phyloP scores from a whole-genome alignment of 1,284 basidiomycete species.

The Wolfiporia cocos region DNA sequence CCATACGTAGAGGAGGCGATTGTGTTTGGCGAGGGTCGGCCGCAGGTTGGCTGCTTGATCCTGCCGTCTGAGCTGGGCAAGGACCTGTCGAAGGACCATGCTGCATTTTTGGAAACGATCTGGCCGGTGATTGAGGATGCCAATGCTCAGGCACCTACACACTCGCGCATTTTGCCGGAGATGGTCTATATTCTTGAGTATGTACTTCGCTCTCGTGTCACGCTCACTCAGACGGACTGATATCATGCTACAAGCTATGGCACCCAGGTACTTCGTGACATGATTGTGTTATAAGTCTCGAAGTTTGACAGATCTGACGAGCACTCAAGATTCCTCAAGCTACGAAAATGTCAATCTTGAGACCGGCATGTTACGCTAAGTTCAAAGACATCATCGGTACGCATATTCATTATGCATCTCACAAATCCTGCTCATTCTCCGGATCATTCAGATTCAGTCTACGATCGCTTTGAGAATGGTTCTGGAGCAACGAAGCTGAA shows the following conservation, averaged over 20 bases:
- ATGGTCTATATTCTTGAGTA: slow-evolving; percentile 43
- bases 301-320: no score
- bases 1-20: slow-evolving; percentile 42
- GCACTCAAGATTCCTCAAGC: slow-evolving; percentile 36
- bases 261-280: slow-evolving; percentile 18
- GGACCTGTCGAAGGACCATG: slow-evolving; percentile 25
- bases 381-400: slow-evolving; percentile 40
- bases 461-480: slow-evolving; percentile 39
- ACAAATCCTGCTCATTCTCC: no score
- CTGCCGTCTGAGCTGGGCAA: slow-evolving; percentile 44
- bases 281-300: no score
- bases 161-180: slow-evolving; percentile 45
- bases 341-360: slow-evolving; percentile 39
- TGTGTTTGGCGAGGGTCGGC: slow-evolving; percentile 50
- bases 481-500: slow-evolving; percentile 29
- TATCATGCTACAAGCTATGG: slow-evolving; percentile 10
- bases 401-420: slow-evolving; percentile 2
- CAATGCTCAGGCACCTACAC: slow-evolving; percentile 45
- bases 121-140: slow-evolving; percentile 44
- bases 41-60: slow-evolving; percentile 49
- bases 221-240: neutral
- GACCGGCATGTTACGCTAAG: slow-evolving; percentile 40
- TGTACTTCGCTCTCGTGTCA: slow-evolving; percentile 14
- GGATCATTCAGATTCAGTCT: slow-evolving; percentile 30
- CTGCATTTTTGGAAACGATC: slow-evolving; percentile 35